These are phyloP conservation scores for Elsinoe batatas DNA, from an alignment of 2,329 filamentous ascomycete species.

Conservation along the genomic window DNA sequence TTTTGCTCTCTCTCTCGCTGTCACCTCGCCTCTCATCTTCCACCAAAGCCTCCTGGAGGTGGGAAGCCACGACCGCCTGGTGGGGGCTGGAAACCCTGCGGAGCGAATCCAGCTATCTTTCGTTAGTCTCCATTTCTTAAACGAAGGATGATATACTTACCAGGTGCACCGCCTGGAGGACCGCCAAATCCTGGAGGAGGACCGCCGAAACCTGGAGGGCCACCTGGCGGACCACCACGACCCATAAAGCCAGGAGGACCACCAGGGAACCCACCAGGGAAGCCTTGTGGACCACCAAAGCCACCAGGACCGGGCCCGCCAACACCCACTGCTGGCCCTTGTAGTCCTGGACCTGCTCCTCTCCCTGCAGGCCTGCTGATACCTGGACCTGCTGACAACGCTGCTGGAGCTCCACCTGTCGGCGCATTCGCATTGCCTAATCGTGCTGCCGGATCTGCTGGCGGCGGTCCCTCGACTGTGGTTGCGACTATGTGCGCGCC, in stretches of 20 bases:
- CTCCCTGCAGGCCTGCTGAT: constrained; percentile 85
- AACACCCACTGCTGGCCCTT: constrained; percentile 80
- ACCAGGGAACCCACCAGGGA: constrained; percentile 22
- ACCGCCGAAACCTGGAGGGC: constrained; percentile 7
- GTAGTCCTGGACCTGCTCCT: constrained; percentile 65
- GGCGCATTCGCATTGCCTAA: constrained; percentile 59
- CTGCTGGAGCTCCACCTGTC: constrained; percentile 47
- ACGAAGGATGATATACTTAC: constrained; percentile 14
- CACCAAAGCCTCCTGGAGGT: constrained; percentile 22
- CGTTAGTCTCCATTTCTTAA: neutral
- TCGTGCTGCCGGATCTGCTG: constrained; percentile 82
- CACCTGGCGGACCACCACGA: constrained; percentile 17
- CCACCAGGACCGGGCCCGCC: constrained; percentile 62
- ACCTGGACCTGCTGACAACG: constrained; percentile 73
- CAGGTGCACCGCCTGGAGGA: constrained; percentile 38
- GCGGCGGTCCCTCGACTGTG: constrained; percentile 90
- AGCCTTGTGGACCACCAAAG: constrained; percentile 32
- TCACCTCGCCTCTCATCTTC: constrained; percentile 18
- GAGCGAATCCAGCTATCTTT: constrained; percentile 18
- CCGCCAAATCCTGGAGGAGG: constrained; percentile 20
- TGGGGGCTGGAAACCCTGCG: constrained; percentile 60
- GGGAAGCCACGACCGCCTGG: constrained; percentile 26
- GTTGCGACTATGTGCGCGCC: constrained; percentile 91
- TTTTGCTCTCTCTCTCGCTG: neutral
- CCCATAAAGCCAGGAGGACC: neutral